A percentile compares a stretch with the other conserved stretches of the same genome.
Evolutionary conservation across 352 stramenopile genomes (phyloP).

Genomic region (Phytophthora vignae): DNA sequence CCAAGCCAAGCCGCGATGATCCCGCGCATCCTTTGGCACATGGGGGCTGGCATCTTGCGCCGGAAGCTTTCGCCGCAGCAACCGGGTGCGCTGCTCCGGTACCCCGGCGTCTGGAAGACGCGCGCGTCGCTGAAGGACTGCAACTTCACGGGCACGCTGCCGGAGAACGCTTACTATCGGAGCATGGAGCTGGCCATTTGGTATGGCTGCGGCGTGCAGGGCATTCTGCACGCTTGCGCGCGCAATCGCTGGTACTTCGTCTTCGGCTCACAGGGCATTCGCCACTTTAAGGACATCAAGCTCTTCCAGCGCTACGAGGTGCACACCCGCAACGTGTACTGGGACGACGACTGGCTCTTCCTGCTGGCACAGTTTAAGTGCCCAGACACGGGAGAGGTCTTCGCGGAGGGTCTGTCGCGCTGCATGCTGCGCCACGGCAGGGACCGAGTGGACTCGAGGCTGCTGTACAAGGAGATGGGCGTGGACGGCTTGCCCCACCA

Average conservation of each 20-base stretch:
- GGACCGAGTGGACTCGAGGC: slow-evolving; percentile 54
- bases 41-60: slow-evolving; percentile 59
- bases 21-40: slow-evolving; percentile 77
- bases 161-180: slow-evolving; percentile 75
- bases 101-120: slow-evolving; percentile 63
- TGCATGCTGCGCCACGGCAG: slow-evolving; percentile 68
- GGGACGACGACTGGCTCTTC: slow-evolving; percentile 80
- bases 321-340: slow-evolving; percentile 75
- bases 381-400: slow-evolving; percentile 66
- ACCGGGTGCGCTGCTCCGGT: slow-evolving; percentile 61
- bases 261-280: slow-evolving; percentile 73
- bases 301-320: slow-evolving; percentile 68
- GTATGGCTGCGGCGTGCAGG: slow-evolving; percentile 69
- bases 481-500: slow-evolving; percentile 51
- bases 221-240: slow-evolving; percentile 63
- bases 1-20: slow-evolving; percentile 45
- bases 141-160: slow-evolving; percentile 50
- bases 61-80: slow-evolving; percentile 50
- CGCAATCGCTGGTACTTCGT: slow-evolving; percentile 77
- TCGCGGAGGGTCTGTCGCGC: slow-evolving; percentile 68
- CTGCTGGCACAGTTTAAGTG: slow-evolving; percentile 73
- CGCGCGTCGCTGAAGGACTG: slow-evolving; percentile 61
- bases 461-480: slow-evolving; percentile 66
- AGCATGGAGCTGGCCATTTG: slow-evolving; percentile 81
- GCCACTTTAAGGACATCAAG: slow-evolving; percentile 64